A percentile compares a stretch with the other conserved stretches of the same genome.
phyloP scores from a whole-genome alignment of 176 grass and related monocot genomes.

The Carex parvula region DNA sequence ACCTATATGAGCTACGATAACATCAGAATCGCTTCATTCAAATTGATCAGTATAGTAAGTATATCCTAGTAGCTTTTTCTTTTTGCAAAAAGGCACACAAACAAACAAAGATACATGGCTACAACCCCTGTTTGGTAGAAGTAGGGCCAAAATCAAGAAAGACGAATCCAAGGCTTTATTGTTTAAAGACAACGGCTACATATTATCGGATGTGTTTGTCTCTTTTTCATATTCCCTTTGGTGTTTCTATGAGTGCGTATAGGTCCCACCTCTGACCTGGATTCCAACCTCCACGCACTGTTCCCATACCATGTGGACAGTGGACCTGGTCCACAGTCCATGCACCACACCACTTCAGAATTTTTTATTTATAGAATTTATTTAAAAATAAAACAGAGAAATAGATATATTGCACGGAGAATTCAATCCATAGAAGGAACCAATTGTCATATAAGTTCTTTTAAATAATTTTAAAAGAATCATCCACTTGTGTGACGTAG shows the following conservation, averaged over 20 bases:
- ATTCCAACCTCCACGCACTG: not conserved
- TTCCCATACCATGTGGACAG: not conserved
- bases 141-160: constrained; percentile 5
- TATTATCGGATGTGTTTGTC: not conserved
- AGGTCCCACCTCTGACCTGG: not conserved
- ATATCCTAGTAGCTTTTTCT: not conserved
- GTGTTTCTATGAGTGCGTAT: not conserved
- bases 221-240: not conserved
- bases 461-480: too few species aligned
- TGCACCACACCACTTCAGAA: not conserved
- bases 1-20: not conserved
- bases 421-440: too few species aligned
- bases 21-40: not conserved
- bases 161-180: constrained; percentile 12
- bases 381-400: too few species aligned
- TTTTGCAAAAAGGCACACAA: not conserved
- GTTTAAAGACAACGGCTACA: constrained; percentile 22
- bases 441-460: too few species aligned
- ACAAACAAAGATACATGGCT: not conserved
- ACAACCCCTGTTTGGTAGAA: not conserved
- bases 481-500: too few species aligned
- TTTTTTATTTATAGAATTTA: not conserved
- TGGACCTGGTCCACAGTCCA: not conserved
- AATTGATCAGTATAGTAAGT: not conserved
- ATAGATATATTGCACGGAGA: too few species aligned